Evolutionary conservation across 257 asterid genomes (phyloP).

Genomic region (Plantago ovata): DNA sequence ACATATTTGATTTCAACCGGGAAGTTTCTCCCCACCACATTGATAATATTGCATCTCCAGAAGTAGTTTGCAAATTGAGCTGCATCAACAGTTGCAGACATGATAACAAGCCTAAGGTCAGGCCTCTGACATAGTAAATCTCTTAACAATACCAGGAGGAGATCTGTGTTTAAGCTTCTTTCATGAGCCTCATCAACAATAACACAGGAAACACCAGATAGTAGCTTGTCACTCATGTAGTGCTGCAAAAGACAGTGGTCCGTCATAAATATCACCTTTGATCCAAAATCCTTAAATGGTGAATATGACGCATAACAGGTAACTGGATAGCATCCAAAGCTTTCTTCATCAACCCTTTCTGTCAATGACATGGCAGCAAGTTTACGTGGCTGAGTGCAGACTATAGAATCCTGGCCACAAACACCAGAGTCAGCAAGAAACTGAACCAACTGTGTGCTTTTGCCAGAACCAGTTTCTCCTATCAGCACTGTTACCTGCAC

Average conservation of each 20-base stretch:
- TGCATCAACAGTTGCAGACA: constrained; percentile 97
- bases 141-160: constrained; percentile 78
- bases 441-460: constrained; percentile 96
- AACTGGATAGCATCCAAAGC: constrained; percentile 52
- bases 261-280: constrained; percentile 68
- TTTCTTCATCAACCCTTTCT: constrained; percentile 80
- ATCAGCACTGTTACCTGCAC: constrained; percentile 65
- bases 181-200: constrained; percentile 97
- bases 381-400: constrained; percentile 98
- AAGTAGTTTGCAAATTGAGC: constrained; percentile 69
- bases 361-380: constrained; percentile 79
- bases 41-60: constrained; percentile 61
- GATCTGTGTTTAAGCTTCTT: constrained; percentile 93
- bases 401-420: constrained; percentile 44
- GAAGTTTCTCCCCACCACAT: constrained; percentile 69
- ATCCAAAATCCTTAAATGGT: constrained; percentile 43
- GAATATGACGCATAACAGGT: constrained; percentile 57
- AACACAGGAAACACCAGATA: constrained; percentile 72
- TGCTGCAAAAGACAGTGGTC: constrained; percentile 87
- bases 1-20: constrained; percentile 75
- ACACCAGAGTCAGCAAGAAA: constrained; percentile 80
- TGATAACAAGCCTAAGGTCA: constrained; percentile 71
- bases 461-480: constrained; percentile 98
- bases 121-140: constrained; percentile 59
- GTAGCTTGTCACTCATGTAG: constrained; percentile 64